These are phyloP conservation scores for carrot (Daucus carota) DNA, from an alignment of 129 eudicot genomes.

Conservation along the genomic window DH1_v3.0 NC_030386.2:21651501-21652000, in stretches of 20 bases:
- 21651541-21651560: slow-evolving; percentile 36
- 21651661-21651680: neutral
- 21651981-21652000: neutral
- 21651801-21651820: neutral
- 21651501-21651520: slow-evolving; percentile 56
- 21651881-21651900: no score
- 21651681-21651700: slow-evolving; percentile 7
- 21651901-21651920: no score
- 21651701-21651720: slow-evolving; percentile 1
- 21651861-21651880: no score
- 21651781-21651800: neutral
- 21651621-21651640: slow-evolving; percentile 7
- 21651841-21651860: no score
- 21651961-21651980: neutral
- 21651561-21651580: slow-evolving; percentile 29
- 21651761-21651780: neutral
- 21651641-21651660: slow-evolving; percentile 9
- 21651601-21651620: neutral
- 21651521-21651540: slow-evolving; percentile 29
- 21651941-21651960: neutral
- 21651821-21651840: no score
- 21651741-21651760: neutral
- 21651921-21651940: no score
- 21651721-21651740: neutral
- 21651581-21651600: slow-evolving; percentile 50